Base-by-base conservation (phyloP, 352 stramenopile species). In the Halophytophthora polymorphica region DNA sequence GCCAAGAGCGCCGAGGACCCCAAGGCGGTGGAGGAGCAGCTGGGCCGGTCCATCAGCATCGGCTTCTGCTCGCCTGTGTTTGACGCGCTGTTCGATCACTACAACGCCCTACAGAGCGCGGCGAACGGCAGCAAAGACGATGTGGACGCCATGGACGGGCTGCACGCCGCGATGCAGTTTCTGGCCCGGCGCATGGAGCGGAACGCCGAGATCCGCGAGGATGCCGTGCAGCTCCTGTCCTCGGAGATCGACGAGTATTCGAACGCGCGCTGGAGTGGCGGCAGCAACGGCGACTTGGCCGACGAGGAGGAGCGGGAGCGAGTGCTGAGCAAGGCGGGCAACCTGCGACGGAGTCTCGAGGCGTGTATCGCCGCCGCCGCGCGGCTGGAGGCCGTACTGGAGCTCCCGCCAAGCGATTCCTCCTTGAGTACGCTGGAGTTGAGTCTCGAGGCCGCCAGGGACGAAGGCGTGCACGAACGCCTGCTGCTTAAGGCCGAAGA, bases 401-500 rank as follows among this genome's bases (percentile, higher is more conserved):
- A 57, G 15, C 53, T 78, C 6, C 69, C 80, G 8, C 61, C 59
- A 6, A 72, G 85, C 51, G 54, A 64, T 8, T 64, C 85, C 2
- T 71, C 64, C 10, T 59, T 86, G 15, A 64, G 50, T n/a, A 71
- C 74, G 2, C 45, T 90, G 11, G 71, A 87, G 46, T 41, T 81
- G 6, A 75, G 60, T 52, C 63, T 90, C n/a, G 59, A 90, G 21
- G 60, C 66, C 11, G 80, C 77, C 12, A 69, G 77, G 51, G 64
- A 82, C 17, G 77, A 74, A 17, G 77, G 75, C 8, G 77, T 90
- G 14, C 70, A 82, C 17, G 75, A 77, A 45, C 70, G 73, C 3
- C 49, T 90, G 18, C 45, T 90, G 1, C 61, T 71, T n/a, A 81
- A 79, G 41, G 78, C 71, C 6, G 73, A 87, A 60, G 73, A 87